These are phyloP conservation scores for Mortierella antarctica DNA, from an alignment of 192 early-diverging fungal species.

Conservation along the genomic window DNA sequence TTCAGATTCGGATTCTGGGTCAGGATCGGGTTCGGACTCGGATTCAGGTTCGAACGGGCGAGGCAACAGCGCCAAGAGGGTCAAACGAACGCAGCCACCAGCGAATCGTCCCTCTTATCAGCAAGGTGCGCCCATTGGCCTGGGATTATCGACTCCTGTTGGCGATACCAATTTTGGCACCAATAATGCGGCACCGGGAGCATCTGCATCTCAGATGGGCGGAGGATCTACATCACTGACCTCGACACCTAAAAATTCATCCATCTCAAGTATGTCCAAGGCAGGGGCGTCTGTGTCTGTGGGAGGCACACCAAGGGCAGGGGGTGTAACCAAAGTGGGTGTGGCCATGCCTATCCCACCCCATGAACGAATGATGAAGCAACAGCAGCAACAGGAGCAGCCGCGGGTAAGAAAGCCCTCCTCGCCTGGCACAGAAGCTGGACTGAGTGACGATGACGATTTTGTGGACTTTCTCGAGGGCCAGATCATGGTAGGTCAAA, in stretches of 20 bases:
- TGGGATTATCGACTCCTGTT: slow-evolving; percentile 37
- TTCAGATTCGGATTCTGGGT: slow-evolving; percentile 35
- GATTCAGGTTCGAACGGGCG: slow-evolving; percentile 4
- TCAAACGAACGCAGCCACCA: neutral
- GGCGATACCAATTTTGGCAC: slow-evolving; percentile 12
- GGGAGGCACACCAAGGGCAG: slow-evolving; percentile 32
- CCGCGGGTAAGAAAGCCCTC: neutral
- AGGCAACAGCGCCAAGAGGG: neutral
- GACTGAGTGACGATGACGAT: slow-evolving; percentile 36
- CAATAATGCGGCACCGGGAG: neutral
- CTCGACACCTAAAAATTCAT: slow-evolving; percentile 20
- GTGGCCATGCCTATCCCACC: slow-evolving; percentile 28
- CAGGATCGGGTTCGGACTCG: slow-evolving; percentile 32
- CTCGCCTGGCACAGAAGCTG: slow-evolving; percentile 9
- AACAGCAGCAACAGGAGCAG: slow-evolving; percentile 16
- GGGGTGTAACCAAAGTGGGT: slow-evolving; percentile 14
- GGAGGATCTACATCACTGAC: neutral
- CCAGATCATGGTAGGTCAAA: slow-evolving; percentile 17
- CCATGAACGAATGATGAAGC: slow-evolving; percentile 23
- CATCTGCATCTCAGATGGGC: neutral
- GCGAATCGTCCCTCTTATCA: neutral
- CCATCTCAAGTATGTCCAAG: slow-evolving; percentile 15
- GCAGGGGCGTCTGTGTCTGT: neutral
- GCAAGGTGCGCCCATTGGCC: slow-evolving; percentile 21
- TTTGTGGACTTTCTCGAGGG: slow-evolving; percentile 31